phyloP scores from a whole-genome alignment of 2,329 filamentous ascomycete species.

The Monilinia laxa region DNA sequence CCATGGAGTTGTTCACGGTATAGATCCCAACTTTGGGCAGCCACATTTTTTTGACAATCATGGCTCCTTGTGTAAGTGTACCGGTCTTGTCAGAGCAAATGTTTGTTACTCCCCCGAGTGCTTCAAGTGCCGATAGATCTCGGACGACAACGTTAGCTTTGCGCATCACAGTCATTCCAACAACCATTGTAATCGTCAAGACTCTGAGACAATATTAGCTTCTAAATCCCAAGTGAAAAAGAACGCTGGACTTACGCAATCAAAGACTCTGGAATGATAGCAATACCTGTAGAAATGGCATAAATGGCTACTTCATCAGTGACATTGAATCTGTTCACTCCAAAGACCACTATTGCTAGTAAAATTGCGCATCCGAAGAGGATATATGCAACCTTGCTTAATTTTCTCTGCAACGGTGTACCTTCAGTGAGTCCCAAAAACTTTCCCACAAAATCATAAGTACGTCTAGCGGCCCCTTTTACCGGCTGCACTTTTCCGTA shows the following conservation, averaged over 20 bases:
- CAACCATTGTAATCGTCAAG: slow-evolving; percentile 66
- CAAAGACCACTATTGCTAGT: slow-evolving; percentile 44
- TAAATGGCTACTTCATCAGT: slow-evolving; percentile 38
- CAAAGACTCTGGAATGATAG: slow-evolving; percentile 63
- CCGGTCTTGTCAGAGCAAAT: slow-evolving; percentile 81
- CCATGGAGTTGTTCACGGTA: slow-evolving; percentile 51
- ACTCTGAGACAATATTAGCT: slow-evolving; percentile 49
- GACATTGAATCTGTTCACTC: slow-evolving; percentile 44
- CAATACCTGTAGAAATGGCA: slow-evolving; percentile 45
- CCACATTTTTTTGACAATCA: slow-evolving; percentile 60
- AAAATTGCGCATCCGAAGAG: slow-evolving; percentile 57
- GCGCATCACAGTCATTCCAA: slow-evolving; percentile 59
- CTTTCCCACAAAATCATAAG: slow-evolving; percentile 50
- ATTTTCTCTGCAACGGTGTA: slow-evolving; percentile 63
- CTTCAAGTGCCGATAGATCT: slow-evolving; percentile 55
- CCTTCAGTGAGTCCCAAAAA: slow-evolving; percentile 61
- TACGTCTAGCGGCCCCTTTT: slow-evolving; percentile 50
- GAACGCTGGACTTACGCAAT: slow-evolving; percentile 35
- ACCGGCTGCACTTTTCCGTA: slow-evolving; percentile 47
- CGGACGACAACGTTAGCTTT: slow-evolving; percentile 57
- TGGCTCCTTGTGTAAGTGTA: slow-evolving; percentile 59
- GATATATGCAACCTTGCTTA: slow-evolving; percentile 63
- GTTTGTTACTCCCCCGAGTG: slow-evolving; percentile 59
- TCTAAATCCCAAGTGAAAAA: neutral
- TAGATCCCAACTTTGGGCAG: slow-evolving; percentile 53